Conservation (phyloP, 306 rosid species). For the Mimosa bimucronata region DNA sequence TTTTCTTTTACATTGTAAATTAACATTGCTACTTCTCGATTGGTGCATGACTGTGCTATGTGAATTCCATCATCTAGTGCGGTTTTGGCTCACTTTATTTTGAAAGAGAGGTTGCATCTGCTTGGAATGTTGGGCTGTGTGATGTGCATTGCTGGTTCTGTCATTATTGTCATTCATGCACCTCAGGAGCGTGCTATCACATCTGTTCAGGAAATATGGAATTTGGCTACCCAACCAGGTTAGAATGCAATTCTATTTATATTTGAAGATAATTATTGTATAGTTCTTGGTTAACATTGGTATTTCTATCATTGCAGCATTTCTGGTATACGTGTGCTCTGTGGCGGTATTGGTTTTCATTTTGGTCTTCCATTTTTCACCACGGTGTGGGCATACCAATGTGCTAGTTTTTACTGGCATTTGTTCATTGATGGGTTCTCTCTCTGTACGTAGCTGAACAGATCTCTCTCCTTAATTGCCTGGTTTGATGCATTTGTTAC, state of each 20-base stretch:
- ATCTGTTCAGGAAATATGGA: conserved; percentile 81
- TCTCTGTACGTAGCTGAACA: conserved; percentile 58
- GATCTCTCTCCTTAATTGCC: conserved; percentile 16
- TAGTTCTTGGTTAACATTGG: conserved; percentile 29
- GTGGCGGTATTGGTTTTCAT: conserved; percentile 72
- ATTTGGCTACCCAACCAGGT: conserved; percentile 91
- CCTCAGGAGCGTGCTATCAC: conserved; percentile 70
- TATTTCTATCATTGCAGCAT: conserved; percentile 57
- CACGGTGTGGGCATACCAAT: conserved; percentile 76
- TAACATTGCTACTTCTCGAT: conserved; percentile 18
- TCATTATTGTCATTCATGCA: conserved; percentile 74
- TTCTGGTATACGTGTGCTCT: conserved; percentile 69
- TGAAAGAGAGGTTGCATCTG: conserved; percentile 72
- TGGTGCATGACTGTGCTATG: conserved; percentile 28
- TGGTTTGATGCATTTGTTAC: conserved; percentile 25
- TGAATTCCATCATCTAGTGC: conserved; percentile 59
- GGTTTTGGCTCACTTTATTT: conserved; percentile 76
- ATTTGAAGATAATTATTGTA: neutral
- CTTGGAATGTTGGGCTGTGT: conserved; percentile 85
- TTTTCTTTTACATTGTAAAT: conserved; percentile 22
- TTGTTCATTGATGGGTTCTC: conserved; percentile 93
- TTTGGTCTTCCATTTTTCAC: conserved; percentile 74
- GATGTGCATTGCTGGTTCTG: conserved; percentile 80
- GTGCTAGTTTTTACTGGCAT: conserved; percentile 80
- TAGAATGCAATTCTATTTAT: conserved; percentile 29